Conservation (phyloP, 1,139 yeast genomes). For the Trichomonascaceae sp. region DNA sequence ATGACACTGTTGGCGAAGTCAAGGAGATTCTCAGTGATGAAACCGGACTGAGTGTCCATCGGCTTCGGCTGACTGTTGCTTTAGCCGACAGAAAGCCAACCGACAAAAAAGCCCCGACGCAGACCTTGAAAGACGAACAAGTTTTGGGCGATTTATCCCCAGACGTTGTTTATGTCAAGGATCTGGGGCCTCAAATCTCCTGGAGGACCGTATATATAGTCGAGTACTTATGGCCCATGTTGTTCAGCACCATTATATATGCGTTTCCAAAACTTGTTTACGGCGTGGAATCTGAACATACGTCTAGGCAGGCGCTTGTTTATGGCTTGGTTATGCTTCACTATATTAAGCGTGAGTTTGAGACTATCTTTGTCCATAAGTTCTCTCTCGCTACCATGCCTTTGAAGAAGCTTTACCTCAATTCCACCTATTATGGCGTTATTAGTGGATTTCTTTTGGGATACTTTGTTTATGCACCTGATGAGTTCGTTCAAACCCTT, state of each 20-base stretch:
- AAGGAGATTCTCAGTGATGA: conserved; percentile 23
- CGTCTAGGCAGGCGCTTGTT: conserved; percentile 49
- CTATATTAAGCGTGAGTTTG: conserved; percentile 81
- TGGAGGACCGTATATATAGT: conserved; percentile 85
- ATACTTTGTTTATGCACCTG: conserved; percentile 64
- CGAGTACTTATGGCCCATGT: conserved; percentile 85
- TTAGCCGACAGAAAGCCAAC: conserved; percentile 24
- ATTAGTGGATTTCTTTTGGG: conserved; percentile 72
- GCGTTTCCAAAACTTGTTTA: conserved; percentile 34
- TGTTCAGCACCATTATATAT: conserved; percentile 70
- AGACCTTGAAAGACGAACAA: conserved; percentile 33
- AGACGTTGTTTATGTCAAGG: conserved; percentile 54
- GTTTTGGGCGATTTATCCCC: conserved; percentile 34
- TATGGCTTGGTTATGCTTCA: conserved; percentile 59
- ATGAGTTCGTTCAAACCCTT: conserved; percentile 25
- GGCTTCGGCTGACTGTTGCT: conserved; percentile 33
- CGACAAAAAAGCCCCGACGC: conserved; percentile 30
- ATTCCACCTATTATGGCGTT: conserved; percentile 87
- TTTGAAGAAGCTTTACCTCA: conserved; percentile 71
- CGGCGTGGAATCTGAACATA: conserved; percentile 35
- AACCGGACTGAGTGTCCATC: conserved; percentile 29
- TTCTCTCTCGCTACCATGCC: conserved; percentile 95
- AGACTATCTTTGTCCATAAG: conserved; percentile 74
- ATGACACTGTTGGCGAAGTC: conserved; percentile 25
- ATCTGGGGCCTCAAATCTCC: conserved; percentile 86